Evolutionary conservation across 306 rosid genomes (phyloP).

Genomic region (Oxytropis ochrocephala): DNA sequence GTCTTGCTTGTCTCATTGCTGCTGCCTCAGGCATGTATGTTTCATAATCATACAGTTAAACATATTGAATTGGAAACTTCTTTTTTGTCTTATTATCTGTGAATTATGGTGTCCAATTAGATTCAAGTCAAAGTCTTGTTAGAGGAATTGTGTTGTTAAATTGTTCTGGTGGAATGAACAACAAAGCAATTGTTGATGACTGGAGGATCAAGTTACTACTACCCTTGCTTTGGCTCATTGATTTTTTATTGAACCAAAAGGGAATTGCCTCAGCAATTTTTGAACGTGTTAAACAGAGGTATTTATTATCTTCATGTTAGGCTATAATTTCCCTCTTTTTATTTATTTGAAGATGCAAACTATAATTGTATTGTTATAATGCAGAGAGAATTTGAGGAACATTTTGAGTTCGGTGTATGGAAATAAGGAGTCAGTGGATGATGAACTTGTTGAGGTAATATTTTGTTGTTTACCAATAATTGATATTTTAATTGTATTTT

Average conservation of each 20-base stretch:
- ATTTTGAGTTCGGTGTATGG: constrained; percentile 65
- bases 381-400: constrained; percentile 72
- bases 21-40: constrained; percentile 73
- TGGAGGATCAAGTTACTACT: constrained; percentile 85
- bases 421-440: constrained; percentile 78
- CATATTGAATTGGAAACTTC: background rate
- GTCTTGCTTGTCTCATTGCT: constrained; percentile 91
- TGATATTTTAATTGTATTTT: background rate
- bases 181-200: constrained; percentile 87
- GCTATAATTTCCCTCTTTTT: background rate
- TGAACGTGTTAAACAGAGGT: constrained; percentile 77
- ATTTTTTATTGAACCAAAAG: constrained; percentile 63
- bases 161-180: constrained; percentile 96
- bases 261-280: constrained; percentile 69
- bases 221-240: constrained; percentile 76
- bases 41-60: background rate
- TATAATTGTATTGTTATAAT: constrained; percentile 11
- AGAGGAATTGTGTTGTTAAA: constrained; percentile 74
- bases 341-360: background rate
- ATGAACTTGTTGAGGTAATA: constrained; percentile 70
- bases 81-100: constrained; percentile 17
- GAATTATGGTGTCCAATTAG: constrained; percentile 38
- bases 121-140: constrained; percentile 51
- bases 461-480: background rate
- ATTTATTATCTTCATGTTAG: background rate